phyloP scores from a whole-genome alignment of 2,329 filamentous ascomycete genomes.

The Chalaropsis thielavioides region DNA sequence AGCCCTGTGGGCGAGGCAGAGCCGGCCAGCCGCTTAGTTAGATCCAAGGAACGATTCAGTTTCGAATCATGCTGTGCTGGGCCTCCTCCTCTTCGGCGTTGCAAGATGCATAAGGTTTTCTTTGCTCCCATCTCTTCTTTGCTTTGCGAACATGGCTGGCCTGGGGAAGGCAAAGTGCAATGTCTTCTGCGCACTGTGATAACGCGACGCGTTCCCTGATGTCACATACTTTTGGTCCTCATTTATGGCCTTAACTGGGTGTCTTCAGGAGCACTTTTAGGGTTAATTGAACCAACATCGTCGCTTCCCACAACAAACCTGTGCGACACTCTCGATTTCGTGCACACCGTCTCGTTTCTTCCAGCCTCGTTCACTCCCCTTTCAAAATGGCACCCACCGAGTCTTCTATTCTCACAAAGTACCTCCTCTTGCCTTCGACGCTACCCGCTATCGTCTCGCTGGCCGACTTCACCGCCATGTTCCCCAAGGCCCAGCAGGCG shows the following conservation, averaged over 20 bases:
- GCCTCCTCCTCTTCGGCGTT: not conserved
- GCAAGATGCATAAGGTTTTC: not conserved
- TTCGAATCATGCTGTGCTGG: not conserved
- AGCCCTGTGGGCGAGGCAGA: not conserved
- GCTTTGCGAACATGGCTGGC: not conserved
- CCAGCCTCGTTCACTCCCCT: not conserved
- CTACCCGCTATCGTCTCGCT: constrained; percentile 60
- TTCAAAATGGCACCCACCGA: constrained; percentile 57
- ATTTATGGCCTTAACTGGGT: not conserved
- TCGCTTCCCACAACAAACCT: not conserved
- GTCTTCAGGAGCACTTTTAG: not conserved
- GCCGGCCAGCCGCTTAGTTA: not conserved
- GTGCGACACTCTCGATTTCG: not conserved
- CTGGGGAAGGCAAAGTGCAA: not conserved
- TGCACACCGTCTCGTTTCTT: not conserved
- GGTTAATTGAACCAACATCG: constrained; percentile 4
- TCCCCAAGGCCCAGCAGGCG: constrained; percentile 49
- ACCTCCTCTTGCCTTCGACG: constrained; percentile 61
- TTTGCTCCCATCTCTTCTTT: not conserved
- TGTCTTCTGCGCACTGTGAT: constrained; percentile 6
- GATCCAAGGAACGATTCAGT: not conserved
- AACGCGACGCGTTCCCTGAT: constrained; percentile 9
- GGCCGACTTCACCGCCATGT: constrained; percentile 60
- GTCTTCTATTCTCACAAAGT: constrained; percentile 58
- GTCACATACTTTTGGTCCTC: constrained; percentile 11